phyloP scores from a whole-genome alignment of 2,329 filamentous ascomycete species.

The Diplodia sapinea region DNA sequence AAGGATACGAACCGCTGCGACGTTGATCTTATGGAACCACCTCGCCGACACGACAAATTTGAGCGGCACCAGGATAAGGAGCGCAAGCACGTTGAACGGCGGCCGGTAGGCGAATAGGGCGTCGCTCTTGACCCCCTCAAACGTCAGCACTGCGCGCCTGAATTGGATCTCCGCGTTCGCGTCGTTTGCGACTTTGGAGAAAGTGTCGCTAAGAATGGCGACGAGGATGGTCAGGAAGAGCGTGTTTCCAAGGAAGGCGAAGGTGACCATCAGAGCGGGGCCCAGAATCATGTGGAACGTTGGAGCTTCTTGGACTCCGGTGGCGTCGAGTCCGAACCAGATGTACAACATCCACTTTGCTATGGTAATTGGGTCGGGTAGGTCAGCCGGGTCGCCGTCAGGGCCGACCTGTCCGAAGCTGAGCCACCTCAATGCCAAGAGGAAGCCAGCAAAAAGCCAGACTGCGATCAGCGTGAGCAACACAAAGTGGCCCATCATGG shows the following conservation, averaged over 20 bases:
- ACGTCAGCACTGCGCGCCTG: slow-evolving; percentile 77
- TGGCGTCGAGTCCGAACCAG: slow-evolving; percentile 85
- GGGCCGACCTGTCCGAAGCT: slow-evolving; percentile 49
- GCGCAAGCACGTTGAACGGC: slow-evolving; percentile 81
- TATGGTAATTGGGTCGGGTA: slow-evolving; percentile 63
- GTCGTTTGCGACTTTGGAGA: slow-evolving; percentile 76
- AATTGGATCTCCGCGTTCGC: slow-evolving; percentile 85
- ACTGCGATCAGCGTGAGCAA: slow-evolving; percentile 74
- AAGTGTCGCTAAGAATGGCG: slow-evolving; percentile 85
- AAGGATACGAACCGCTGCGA: slow-evolving; percentile 73
- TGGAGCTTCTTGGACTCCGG: slow-evolving; percentile 61
- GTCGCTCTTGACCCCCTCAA: slow-evolving; percentile 85
- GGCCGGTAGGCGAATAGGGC: slow-evolving; percentile 83
- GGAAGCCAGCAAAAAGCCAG: slow-evolving; percentile 85
- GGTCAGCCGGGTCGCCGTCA: slow-evolving; percentile 20
- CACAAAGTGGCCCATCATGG: slow-evolving; percentile 88
- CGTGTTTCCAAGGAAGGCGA: slow-evolving; percentile 85
- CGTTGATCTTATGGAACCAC: slow-evolving; percentile 91
- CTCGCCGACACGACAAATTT: slow-evolving; percentile 79
- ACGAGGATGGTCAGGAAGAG: slow-evolving; percentile 88
- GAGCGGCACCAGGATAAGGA: slow-evolving; percentile 75
- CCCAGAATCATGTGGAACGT: slow-evolving; percentile 82
- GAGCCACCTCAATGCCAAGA: slow-evolving; percentile 80
- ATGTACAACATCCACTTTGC: slow-evolving; percentile 93
- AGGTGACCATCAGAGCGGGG: slow-evolving; percentile 79